These are phyloP conservation scores for Ogataea pini DNA, from an alignment of 805 yeast species.

Conservation along the genomic window DNA sequence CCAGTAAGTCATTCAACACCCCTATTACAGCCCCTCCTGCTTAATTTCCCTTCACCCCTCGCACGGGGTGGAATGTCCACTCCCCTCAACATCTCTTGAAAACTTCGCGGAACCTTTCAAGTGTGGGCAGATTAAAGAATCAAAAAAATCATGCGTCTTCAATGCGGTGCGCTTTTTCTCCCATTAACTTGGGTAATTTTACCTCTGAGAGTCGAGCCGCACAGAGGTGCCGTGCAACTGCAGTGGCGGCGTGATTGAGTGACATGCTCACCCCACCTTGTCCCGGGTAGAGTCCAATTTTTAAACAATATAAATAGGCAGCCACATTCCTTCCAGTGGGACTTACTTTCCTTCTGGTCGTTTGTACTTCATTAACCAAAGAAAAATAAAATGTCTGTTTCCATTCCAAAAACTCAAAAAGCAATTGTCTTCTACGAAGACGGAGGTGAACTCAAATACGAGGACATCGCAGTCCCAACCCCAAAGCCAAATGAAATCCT, in stretches of 20 bases:
- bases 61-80: background rate
- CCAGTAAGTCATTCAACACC: background rate
- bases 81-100: background rate
- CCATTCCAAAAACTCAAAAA: slow-evolving; percentile 48
- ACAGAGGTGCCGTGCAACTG: slow-evolving; percentile 4
- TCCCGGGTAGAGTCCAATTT: background rate
- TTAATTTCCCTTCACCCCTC: background rate
- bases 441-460: slow-evolving; percentile 60
- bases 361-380: background rate
- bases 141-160: background rate
- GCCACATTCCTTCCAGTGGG: background rate
- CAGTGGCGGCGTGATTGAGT: background rate
- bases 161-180: background rate
- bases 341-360: too few species aligned
- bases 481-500: slow-evolving; percentile 74
- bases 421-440: slow-evolving; percentile 63
- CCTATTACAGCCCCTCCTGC: background rate
- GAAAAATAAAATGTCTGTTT: slow-evolving; percentile 4
- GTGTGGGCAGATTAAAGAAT: slow-evolving; percentile 1
- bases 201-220: slow-evolving; percentile 1
- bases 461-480: slow-evolving; percentile 71
- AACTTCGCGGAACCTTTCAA: background rate
- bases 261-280: background rate
- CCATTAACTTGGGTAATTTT: background rate
- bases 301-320: slow-evolving; percentile 4